Evolutionary conservation across 306 rosid species (phyloP).

Genomic region (Parietaria judaica): DNA sequence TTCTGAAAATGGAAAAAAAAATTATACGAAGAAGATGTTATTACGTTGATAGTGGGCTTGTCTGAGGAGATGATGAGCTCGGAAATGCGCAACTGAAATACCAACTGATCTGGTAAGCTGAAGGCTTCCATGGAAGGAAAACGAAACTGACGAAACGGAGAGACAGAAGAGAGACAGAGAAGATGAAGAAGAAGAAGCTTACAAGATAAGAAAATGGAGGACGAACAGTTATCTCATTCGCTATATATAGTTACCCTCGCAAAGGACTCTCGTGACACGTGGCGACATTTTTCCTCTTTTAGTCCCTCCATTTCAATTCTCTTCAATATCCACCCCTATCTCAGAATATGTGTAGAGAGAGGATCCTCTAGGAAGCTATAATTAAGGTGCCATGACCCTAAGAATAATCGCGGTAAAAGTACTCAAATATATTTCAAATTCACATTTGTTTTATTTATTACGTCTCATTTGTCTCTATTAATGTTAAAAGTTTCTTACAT

Average conservation of each 20-base stretch:
- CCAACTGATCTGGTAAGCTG: slow-evolving; percentile 4
- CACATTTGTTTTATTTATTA: no score
- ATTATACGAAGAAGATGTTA: not conserved
- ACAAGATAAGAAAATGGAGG: slow-evolving; percentile 26
- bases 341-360: no score
- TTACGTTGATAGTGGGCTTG: not conserved
- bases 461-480: no score
- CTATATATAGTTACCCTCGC: not conserved
- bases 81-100: slow-evolving; percentile 13
- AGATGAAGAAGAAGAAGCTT: not conserved
- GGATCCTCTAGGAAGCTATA: no score
- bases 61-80: slow-evolving; percentile 2
- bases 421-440: no score
- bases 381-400: no score
- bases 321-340: no score
- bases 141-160: slow-evolving; percentile 9
- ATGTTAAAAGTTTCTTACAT: no score
- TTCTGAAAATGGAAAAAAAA: not conserved
- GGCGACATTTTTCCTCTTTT: no score
- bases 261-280: no score
- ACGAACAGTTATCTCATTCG: slow-evolving; percentile 4
- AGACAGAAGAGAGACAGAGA: slow-evolving; percentile 13
- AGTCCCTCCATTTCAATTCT: no score
- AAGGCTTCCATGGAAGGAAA: slow-evolving; percentile 20
- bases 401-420: no score